Percentiles rank a stretch among this genome's conserved stretches.
Evolutionary conservation across 805 yeast genomes (phyloP).

Genomic region (Candida yuanshanica): DNA sequence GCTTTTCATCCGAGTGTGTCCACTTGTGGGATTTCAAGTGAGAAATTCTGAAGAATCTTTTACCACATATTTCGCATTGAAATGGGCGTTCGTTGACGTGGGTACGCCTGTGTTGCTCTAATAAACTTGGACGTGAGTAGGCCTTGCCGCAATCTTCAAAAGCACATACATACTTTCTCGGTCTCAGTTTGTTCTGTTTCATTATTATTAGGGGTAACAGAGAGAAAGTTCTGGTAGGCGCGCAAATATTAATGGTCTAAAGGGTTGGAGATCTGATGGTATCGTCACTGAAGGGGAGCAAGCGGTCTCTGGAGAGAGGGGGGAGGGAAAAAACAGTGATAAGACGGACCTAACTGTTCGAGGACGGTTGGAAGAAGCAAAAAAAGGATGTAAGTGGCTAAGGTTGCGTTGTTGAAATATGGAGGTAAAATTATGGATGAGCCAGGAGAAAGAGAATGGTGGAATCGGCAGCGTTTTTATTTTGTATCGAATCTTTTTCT

Average conservation of each 20-base stretch:
- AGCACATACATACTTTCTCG: slow-evolving; percentile 42
- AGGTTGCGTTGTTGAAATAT: not conserved
- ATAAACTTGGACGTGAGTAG: slow-evolving; percentile 49
- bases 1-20: slow-evolving; percentile 57
- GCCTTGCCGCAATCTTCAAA: slow-evolving; percentile 45
- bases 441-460: not conserved
- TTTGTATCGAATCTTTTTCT: too few relatives aligned
- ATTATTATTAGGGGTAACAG: too few relatives aligned
- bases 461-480: not conserved
- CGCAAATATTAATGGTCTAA: not conserved
- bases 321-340: too few relatives aligned
- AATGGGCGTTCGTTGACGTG: slow-evolving; percentile 77
- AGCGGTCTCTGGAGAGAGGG: too few relatives aligned
- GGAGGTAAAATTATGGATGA: not conserved
- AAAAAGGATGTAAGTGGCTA: not conserved
- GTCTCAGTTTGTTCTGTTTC: slow-evolving; percentile 7
- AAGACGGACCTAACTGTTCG: too few relatives aligned
- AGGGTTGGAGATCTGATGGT: too few relatives aligned
- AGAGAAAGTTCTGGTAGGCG: too few relatives aligned
- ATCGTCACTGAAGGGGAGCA: too few relatives aligned
- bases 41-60: slow-evolving; percentile 63
- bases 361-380: not conserved
- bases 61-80: slow-evolving; percentile 53
- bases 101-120: slow-evolving; percentile 61
- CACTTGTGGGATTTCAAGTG: slow-evolving; percentile 72